Evolutionary conservation across 2,329 filamentous ascomycete species (phyloP), one percentile per base, ranked within the genome.

Genomic region (Ophiostoma ips): DNA sequence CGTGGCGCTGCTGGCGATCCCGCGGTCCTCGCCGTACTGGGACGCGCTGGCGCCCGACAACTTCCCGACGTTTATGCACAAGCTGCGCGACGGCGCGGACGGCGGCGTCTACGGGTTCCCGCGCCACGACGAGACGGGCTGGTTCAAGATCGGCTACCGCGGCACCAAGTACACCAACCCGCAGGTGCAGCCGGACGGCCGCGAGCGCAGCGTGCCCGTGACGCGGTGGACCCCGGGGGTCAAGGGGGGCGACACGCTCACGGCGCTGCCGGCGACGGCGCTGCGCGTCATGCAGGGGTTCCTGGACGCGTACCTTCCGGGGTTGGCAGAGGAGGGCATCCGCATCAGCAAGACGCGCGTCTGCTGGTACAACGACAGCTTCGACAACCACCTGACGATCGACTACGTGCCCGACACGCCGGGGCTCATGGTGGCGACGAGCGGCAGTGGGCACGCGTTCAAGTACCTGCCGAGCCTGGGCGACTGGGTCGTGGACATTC

Each of bases 1-100:
- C 0, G 68, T 75, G 3, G 63, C 65, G 1, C 60, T 67, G 11
- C 59, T 75, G 33, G 62, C 67, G 28, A 60, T 76, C 2, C 71
- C 73, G 0, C 52, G 56, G 0, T 16, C 30, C 1, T 56, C 54
- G 2, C 16, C 34, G 5, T 62, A 75, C 0, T 69, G 64, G 58
- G 55, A 65, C 1, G 62, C 62, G 2, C 69, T 71, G 40, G 58
- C 62, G 0, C 64, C 71, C 0, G 62, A 68, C 0, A 65, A 61
- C 3, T 75, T 75, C 33, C 60, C 60, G 0, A 51, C 53, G 5
- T 56, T 54, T 38, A 51, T 49, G 41, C 40, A 35, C 33, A 55
- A 55, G 8, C 54, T 57, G 48, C 54, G 55, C 21, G 47, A 53
- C 16, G 58, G 58, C 7, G 40, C 49, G 6, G 44, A 45, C 5